Evolutionary conservation across 179 eudicot genomes (phyloP).

Genomic region (Beta macrorhiza): DNA sequence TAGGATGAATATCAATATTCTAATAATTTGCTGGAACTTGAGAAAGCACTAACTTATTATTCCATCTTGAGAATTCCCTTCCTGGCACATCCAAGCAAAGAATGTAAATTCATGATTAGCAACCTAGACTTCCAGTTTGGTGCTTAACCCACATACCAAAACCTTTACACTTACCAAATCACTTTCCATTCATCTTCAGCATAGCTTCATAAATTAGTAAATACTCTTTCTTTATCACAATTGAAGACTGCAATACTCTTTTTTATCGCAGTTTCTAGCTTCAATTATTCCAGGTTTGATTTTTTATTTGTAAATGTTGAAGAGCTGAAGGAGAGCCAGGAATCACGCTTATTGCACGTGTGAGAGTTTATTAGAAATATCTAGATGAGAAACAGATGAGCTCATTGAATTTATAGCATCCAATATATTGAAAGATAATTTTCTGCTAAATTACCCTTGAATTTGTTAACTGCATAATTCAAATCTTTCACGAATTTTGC

Average conservation of each 20-base stretch:
- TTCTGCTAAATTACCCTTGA: conserved; percentile 40
- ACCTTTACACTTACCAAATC: conserved; percentile 40
- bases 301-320: conserved; percentile 22
- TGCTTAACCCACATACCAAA: conserved; percentile 41
- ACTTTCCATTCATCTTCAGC: conserved; percentile 36
- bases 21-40: too few species aligned
- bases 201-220: conserved; percentile 41
- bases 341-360: conserved; percentile 38
- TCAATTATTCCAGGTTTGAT: conserved; percentile 11
- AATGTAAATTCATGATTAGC: too few species aligned
- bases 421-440: conserved; percentile 46
- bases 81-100: too few species aligned
- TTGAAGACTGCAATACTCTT: neutral
- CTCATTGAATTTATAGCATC: conserved; percentile 47
- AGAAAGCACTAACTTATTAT: too few species aligned
- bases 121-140: too few species aligned
- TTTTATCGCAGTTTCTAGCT: neutral
- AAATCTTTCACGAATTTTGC: conserved; percentile 47
- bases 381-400: conserved; percentile 47
- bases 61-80: too few species aligned
- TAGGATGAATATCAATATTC: too few species aligned
- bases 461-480: conserved; percentile 50
- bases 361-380: conserved; percentile 38
- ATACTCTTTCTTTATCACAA: conserved; percentile 32
- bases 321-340: conserved; percentile 23